phyloP scores from a whole-genome alignment of 2,329 filamentous ascomycete genomes.

The Parascedosporium putredinis region DNA sequence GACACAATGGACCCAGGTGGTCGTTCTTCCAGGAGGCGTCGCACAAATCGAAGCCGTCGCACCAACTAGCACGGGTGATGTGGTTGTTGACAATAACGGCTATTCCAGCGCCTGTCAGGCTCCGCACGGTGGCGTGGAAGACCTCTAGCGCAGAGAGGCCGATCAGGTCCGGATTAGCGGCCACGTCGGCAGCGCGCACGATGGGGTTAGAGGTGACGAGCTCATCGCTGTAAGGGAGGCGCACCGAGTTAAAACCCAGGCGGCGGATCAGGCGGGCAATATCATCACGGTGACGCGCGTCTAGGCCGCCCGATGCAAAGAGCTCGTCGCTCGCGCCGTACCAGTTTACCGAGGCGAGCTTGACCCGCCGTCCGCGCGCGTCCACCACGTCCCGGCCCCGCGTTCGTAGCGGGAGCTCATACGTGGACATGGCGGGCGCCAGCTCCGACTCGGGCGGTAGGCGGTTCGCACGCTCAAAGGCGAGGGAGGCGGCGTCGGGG shows the following conservation, averaged over 20 bases:
- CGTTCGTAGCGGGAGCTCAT: constrained; percentile 47
- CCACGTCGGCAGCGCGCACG: constrained; percentile 38
- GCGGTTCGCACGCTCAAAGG: constrained; percentile 39
- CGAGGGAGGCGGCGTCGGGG: constrained; percentile 34
- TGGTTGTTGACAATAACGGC: constrained; percentile 62
- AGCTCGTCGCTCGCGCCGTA: constrained; percentile 60
- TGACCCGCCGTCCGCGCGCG: constrained; percentile 43
- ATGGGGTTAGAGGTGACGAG: constrained; percentile 51
- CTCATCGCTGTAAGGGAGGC: constrained; percentile 59
- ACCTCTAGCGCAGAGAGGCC: constrained; percentile 49
- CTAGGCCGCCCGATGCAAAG: constrained; percentile 53
- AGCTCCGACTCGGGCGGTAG: constrained; percentile 27
- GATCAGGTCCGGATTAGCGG: constrained; percentile 50
- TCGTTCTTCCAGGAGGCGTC: constrained; percentile 59
- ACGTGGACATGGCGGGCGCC: constrained; percentile 31
- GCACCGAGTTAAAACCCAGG: constrained; percentile 61
- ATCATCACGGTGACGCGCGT: constrained; percentile 48
- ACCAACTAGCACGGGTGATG: constrained; percentile 60
- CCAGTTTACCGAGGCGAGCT: constrained; percentile 58
- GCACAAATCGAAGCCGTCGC: constrained; percentile 57
- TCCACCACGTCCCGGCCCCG: constrained; percentile 52
- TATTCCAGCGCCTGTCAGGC: constrained; percentile 51
- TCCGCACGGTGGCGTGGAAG: constrained; percentile 45
- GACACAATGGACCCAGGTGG: constrained; percentile 49
- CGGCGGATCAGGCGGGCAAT: constrained; percentile 50